A percentile compares a stretch with the other conserved stretches of the same genome.
phyloP scores from a whole-genome alignment of 306 rosid species.

The Trichosanthes truncata region DNA sequence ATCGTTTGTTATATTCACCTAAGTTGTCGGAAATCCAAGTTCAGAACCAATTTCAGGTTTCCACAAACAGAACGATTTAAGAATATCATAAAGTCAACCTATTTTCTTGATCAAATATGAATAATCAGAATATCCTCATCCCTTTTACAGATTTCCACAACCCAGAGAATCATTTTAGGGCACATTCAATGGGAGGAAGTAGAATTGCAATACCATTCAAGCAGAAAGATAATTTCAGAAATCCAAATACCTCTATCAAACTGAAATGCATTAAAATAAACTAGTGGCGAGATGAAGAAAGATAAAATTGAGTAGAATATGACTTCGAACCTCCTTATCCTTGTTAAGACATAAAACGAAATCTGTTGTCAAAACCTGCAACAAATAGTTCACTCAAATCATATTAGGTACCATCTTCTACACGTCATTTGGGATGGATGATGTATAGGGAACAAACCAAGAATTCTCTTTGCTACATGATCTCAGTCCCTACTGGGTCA shows the following conservation, averaged over 20 bases:
- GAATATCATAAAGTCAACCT: neutral
- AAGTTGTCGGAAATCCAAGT: neutral
- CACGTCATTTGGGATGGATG: neutral
- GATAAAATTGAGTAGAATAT: neutral
- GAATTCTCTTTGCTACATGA: slow-evolving; percentile 47
- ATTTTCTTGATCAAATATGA: neutral
- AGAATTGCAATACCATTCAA: neutral
- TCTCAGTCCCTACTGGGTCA: slow-evolving; percentile 86
- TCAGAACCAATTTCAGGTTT: neutral
- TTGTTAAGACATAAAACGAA: neutral
- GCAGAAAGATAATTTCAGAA: neutral
- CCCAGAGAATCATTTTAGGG: neutral
- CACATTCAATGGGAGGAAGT: neutral
- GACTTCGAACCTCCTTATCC: neutral
- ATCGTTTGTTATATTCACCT: neutral
- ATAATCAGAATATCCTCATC: neutral
- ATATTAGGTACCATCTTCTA: neutral
- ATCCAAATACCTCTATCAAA: neutral
- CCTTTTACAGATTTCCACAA: neutral
- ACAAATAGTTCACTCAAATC: neutral
- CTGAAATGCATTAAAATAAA: neutral
- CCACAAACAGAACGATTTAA: neutral
- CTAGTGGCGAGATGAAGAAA: neutral
- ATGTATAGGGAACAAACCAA: slow-evolving; percentile 28
- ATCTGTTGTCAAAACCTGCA: slow-evolving; percentile 1